Evolutionary conservation across 352 stramenopile genomes (phyloP), one percentile per base, ranked within the genome.

Genomic region (Globisporangium splendens): DNA sequence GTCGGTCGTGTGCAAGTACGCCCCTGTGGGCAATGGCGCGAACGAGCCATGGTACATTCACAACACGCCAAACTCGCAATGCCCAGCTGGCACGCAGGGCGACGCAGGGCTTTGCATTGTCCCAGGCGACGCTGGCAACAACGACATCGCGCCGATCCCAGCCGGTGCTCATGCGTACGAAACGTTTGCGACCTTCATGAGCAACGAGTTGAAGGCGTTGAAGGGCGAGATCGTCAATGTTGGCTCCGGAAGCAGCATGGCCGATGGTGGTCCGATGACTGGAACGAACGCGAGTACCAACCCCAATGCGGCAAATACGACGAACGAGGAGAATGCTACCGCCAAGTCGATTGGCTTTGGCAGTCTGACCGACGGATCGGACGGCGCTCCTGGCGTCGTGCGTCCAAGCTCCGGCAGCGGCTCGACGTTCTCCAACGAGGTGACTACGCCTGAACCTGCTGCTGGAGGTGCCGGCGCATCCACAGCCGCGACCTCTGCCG

Each of bases 1-100:
- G 21, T 43, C 80, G 47, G 72, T 89, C 13, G 82, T 84, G 48
- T 89, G 79, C 54, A 56, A 86, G 68, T 91, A 88, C 67, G 70
- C 79, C 12, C 63, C 74, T 0, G 63, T 72, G 21, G 79, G 77
- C 4, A 89, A 89, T 52, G 69, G 76, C 38, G 75, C 68, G 0
- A 63, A 62, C 10, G 73, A 71, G 41, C 63, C 79, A 3, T 91
- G 81, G 81, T 91, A 86, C 65, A 61, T 73, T 3, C 79, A 89
- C 61, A 77, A 65, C 7, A 43, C 78, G 4, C 61, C 68, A 15
- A 76, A 70, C 43, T 77, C 73, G 17, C 56, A 68, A 28, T 91
- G 81, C 57, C 79, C 81, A 3, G 63, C 59, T 1, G 79, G 77
- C 17, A 87, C 73, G 10, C 71, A 70, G 42, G 70, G 66, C 41